These are phyloP conservation scores for Linnemannia zychae DNA, from an alignment of 192 early-diverging fungal genomes.

Conservation along the genomic window DNA sequence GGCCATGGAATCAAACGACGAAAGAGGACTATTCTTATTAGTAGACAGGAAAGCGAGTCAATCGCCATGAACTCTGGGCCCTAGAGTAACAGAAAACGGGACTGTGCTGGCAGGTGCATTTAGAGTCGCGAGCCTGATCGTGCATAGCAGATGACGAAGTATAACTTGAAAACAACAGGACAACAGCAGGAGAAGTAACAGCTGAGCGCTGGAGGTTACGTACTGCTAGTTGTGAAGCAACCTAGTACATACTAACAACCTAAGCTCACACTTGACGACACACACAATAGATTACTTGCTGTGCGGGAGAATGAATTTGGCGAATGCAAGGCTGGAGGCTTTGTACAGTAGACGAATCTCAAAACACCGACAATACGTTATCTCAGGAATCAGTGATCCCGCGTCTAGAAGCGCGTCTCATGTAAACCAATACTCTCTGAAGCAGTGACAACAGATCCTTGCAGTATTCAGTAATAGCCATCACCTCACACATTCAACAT, in stretches of 20 bases:
- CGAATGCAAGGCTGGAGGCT: conserved; percentile 77
- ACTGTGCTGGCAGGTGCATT: too few species aligned
- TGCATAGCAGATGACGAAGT: neutral
- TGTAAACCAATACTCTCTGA: conserved; percentile 38
- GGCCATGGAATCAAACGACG: too few species aligned
- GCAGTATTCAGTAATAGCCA: neutral
- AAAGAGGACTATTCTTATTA: too few species aligned
- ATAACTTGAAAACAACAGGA: neutral
- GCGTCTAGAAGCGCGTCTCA: conserved; percentile 62
- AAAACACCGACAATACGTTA: conserved; percentile 65
- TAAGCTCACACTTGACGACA: neutral
- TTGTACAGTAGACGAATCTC: conserved; percentile 71
- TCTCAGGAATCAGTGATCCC: conserved; percentile 74
- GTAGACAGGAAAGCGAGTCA: too few species aligned
- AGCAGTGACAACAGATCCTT: neutral
- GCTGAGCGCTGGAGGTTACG: too few species aligned
- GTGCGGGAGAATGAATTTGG: conserved; percentile 80
- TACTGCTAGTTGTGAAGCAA: neutral
- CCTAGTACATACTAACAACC: neutral
- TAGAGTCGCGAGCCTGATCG: too few species aligned
- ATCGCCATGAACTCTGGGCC: too few species aligned
- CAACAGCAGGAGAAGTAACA: neutral
- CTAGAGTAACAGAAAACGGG: too few species aligned
- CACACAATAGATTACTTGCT: conserved; percentile 67
- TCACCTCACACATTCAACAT: conserved; percentile 1